Evolutionary conservation across 1,139 yeast species (phyloP), one percentile per base, ranked within the genome.

Genomic region (Yamadazyma dushanensis): DNA sequence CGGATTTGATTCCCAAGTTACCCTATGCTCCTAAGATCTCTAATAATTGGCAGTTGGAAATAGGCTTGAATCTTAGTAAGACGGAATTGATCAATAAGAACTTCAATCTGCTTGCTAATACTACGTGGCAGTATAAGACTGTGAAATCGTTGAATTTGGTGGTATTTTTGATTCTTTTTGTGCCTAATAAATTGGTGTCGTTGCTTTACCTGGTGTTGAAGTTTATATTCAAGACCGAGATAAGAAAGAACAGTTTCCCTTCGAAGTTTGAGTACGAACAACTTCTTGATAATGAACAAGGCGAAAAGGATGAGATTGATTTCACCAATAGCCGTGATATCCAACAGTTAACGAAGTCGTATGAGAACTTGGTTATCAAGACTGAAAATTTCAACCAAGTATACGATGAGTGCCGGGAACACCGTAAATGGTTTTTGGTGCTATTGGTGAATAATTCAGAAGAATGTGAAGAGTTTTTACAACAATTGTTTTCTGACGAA

Each of bases 351-450:
- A 28, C 22, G 11, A 29, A 18, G 3, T 10, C 16, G 5, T n/a
- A 8, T 8, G 32, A 34, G 4, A 26, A 35, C 6, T 34, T 26
- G 13, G 35, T 32, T 14, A 33, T 42, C 13, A 31, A 31, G 7
- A 27, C 20, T 3, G 22, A 25, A 13, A 29, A 69, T 54, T 78
- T 71, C 47, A 78, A 78, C 45, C 66, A 61, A 8, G 59, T 68
- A 0, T 75, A 70, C 45, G 66, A 63, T 30, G 41, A 49, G 10
- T 57, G 75, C 5, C 77, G 70, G 45, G 49, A 49, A 10, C 61
- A 70, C 26, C 59, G 64, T 33, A 53, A 59, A 34, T 78, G 81
- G 76, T 48, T 76, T 16, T 49, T 77, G 43, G 64, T 66, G 3
- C 40, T 70, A 3, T 51, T 78, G 9, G 56, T 68, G 7, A 67